Percentiles rank a stretch among this genome's conserved stretches.
These are phyloP conservation scores for Stachybotrys elegans DNA, from an alignment of 2,329 filamentous ascomycete genomes.

Conservation along the genomic window DNA sequence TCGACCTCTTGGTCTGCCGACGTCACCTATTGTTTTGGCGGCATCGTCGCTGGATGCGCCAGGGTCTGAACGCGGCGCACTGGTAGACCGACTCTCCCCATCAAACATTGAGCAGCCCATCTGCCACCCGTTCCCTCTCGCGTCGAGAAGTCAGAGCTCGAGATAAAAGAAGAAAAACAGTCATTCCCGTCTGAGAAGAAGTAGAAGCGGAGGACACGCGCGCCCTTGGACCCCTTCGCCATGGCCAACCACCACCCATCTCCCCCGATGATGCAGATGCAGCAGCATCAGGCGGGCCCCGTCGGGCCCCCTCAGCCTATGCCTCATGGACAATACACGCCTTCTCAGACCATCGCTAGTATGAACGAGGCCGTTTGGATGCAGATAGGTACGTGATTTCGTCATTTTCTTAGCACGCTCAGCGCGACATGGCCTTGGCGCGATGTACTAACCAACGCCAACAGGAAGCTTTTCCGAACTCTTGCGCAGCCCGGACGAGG, in stretches of 20 bases:
- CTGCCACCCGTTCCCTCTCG: too few species aligned
- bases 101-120: background rate
- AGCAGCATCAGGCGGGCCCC: constrained; percentile 55
- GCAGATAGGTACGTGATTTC: constrained; percentile 72
- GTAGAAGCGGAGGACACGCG: too few species aligned
- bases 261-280: constrained; percentile 70
- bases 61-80: background rate
- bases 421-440: constrained; percentile 8
- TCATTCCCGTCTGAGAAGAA: too few species aligned
- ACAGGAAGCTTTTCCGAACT: constrained; percentile 81
- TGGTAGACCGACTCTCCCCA: background rate
- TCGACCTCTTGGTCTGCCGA: background rate
- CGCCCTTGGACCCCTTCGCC: constrained; percentile 13
- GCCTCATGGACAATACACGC: constrained; percentile 51
- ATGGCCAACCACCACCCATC: constrained; percentile 81
- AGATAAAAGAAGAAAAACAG: too few species aligned
- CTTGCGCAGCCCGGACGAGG: constrained; percentile 82
- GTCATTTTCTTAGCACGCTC: too few species aligned
- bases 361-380: constrained; percentile 90
- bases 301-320: constrained; percentile 51
- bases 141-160: too few species aligned
- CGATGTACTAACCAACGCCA: constrained; percentile 14
- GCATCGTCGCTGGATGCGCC: background rate
- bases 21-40: background rate
- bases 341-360: constrained; percentile 68